Conservation (phyloP, 768 basidiomycete genomes). For the Lentinus tigrinus region DNA sequence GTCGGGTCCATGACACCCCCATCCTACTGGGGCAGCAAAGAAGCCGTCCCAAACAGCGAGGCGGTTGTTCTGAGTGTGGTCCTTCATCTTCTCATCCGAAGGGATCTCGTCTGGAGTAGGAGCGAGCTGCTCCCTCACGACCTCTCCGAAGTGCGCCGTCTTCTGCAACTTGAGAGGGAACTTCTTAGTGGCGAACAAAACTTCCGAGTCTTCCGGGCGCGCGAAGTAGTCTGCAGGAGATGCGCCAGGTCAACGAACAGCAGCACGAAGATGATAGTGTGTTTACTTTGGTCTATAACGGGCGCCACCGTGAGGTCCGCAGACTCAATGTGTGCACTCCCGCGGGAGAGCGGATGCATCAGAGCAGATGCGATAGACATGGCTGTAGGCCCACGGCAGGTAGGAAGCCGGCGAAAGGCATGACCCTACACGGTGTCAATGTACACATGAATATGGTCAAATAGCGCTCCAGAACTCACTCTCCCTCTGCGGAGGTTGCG, state of each 20-base stretch:
- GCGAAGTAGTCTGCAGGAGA: constrained; percentile 1
- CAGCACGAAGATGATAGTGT: neutral
- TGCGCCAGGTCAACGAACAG: neutral
- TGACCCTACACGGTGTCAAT: neutral
- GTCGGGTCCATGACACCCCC: constrained; percentile 15
- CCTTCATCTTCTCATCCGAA: neutral
- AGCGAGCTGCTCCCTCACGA: neutral
- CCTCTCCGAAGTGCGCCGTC: neutral
- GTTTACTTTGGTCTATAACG: constrained; percentile 25
- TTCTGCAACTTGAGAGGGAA: neutral
- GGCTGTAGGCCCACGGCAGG: neutral
- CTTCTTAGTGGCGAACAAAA: neutral
- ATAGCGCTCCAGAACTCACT: neutral
- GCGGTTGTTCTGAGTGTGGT: constrained; percentile 2
- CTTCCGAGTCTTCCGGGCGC: neutral
- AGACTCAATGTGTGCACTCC: constrained; percentile 20
- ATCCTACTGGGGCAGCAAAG: constrained; percentile 11
- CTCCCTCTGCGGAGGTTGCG: neutral
- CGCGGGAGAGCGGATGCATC: constrained; percentile 9
- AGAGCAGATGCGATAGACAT: neutral
- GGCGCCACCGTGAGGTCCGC: constrained; percentile 23
- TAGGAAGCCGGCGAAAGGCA: constrained; percentile 7
- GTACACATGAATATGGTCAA: neutral
- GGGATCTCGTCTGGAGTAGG: neutral
- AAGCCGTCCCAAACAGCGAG: neutral